A percentile compares a stretch with the other conserved stretches of the same genome.
Conservation (phyloP, 345 rosid species). For the Eucalyptus rudis region DNA sequence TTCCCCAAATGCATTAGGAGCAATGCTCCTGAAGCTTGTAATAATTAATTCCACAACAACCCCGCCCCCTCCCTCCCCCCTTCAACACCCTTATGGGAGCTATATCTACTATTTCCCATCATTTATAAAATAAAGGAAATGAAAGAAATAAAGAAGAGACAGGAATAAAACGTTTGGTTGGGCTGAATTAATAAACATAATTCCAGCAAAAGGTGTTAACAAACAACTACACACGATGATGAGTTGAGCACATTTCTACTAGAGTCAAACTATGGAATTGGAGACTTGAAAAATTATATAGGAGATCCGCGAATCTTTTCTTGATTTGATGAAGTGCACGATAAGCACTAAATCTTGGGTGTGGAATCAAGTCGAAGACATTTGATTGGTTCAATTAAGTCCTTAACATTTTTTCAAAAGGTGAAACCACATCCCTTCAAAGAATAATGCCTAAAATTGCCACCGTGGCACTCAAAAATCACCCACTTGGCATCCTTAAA, state of each 20-base stretch:
- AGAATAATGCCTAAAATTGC: background rate
- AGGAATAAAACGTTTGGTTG: background rate
- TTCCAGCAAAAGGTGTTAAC: background rate
- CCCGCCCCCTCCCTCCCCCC: background rate
- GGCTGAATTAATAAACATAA: background rate
- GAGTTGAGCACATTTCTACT: background rate
- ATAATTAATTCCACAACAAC: background rate
- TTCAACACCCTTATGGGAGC: background rate
- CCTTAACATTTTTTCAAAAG: background rate
- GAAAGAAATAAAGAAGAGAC: background rate
- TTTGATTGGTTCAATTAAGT: background rate
- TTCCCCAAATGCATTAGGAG: background rate
- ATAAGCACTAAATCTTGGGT: background rate
- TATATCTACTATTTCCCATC: background rate
- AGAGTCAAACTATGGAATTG: background rate
- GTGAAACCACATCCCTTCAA: background rate
- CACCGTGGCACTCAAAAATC: background rate
- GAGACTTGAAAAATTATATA: background rate
- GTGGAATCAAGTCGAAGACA: background rate
- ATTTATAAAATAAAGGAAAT: background rate
- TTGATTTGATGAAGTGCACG: background rate
- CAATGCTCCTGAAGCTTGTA: background rate
- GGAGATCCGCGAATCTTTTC: background rate
- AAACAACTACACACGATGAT: background rate
- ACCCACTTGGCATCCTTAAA: background rate